Percentiles rank a stretch among this genome's conserved stretches.
phyloP scores from a whole-genome alignment of 371 early-diverging fungal genomes.

The Mucor circinelloides region DNA sequence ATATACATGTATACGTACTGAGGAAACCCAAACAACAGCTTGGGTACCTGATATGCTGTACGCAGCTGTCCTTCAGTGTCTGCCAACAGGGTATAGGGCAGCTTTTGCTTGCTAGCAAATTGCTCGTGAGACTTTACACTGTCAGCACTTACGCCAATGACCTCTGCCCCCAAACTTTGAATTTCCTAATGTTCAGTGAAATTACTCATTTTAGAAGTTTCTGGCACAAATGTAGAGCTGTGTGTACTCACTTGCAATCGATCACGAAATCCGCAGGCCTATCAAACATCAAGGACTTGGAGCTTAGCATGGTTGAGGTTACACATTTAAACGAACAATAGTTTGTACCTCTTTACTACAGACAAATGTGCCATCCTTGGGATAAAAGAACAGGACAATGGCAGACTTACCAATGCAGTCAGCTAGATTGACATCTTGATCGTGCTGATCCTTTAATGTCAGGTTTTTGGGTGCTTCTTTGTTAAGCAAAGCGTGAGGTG shows the following conservation, averaged over 20 bases:
- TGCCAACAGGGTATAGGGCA: slow-evolving; percentile 32
- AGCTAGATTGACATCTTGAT: slow-evolving; percentile 24
- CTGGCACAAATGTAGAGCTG: too few relatives aligned
- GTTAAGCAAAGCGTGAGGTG: slow-evolving; percentile 29
- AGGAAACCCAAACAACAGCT: slow-evolving; percentile 22
- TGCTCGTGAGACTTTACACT: slow-evolving; percentile 29
- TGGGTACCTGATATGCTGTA: slow-evolving; percentile 28
- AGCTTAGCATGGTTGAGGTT: not conserved
- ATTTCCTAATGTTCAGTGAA: slow-evolving; percentile 10
- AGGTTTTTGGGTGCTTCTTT: slow-evolving; percentile 31
- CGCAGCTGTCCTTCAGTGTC: slow-evolving; percentile 31
- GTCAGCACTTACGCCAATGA: slow-evolving; percentile 38
- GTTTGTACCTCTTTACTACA: slow-evolving; percentile 40
- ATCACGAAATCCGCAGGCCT: slow-evolving; percentile 32
- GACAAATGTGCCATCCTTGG: slow-evolving; percentile 33
- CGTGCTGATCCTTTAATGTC: slow-evolving; percentile 33
- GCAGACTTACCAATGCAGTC: slow-evolving; percentile 32
- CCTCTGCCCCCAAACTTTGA: slow-evolving; percentile 18
- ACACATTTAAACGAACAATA: not conserved
- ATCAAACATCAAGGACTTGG: not conserved
- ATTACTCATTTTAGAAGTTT: not conserved
- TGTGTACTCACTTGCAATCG: slow-evolving; percentile 19
- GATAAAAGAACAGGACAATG: slow-evolving; percentile 41
- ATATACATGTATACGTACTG: slow-evolving; percentile 10
- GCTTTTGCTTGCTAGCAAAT: slow-evolving; percentile 24